Evolutionary conservation across 768 basidiomycete genomes (phyloP), one percentile per base, ranked within the genome.

Genomic region (Dioszegia crocea): DNA sequence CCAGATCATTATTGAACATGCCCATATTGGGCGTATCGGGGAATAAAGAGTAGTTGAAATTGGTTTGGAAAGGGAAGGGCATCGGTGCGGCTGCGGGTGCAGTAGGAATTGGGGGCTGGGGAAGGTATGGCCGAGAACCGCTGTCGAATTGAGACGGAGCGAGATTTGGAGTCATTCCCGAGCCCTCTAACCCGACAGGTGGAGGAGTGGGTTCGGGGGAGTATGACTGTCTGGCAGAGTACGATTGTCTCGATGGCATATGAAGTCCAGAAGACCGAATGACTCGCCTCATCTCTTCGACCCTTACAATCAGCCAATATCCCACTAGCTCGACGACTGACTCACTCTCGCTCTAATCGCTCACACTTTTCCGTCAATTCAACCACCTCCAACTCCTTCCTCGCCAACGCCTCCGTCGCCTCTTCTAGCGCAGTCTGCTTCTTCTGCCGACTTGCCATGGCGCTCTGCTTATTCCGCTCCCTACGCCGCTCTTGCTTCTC

Each of bases 261-360:
- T 30, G 47, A 1, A 48, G 17, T 6, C 55, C 43, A 23, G 43
- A 12, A 14, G 31, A 24, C 3, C 14, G 55, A 8, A 56, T 36
- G 1, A 39, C 16, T 21, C 38, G 26, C 23, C 38, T 11, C 56
- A 57, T 24, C 6, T 19, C 6, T 29, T 57, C 56, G 17, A 57
- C 14, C 29, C 56, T 57, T 21, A 6, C 21, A 3, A 24, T 24
- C 49, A 10, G 49, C 31, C 16, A 23, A 1, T 16, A 19, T n/a
- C n/a, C n/a, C n/a, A n/a, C n/a, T n/a, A n/a, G n/a, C n/a, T n/a
- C n/a, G n/a, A n/a, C n/a, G n/a, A n/a, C n/a, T n/a, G n/a, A 56
- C 60, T 56, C 48, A 61, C 60, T 61, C 60, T 33, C 40, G 24
- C 43, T 61, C 60, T 12, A 61, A 30, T 19, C 56, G 24, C 40